Evolutionary conservation across 441 rosid genomes (phyloP).

Genomic region (Gossypium davidsonii): DNA sequence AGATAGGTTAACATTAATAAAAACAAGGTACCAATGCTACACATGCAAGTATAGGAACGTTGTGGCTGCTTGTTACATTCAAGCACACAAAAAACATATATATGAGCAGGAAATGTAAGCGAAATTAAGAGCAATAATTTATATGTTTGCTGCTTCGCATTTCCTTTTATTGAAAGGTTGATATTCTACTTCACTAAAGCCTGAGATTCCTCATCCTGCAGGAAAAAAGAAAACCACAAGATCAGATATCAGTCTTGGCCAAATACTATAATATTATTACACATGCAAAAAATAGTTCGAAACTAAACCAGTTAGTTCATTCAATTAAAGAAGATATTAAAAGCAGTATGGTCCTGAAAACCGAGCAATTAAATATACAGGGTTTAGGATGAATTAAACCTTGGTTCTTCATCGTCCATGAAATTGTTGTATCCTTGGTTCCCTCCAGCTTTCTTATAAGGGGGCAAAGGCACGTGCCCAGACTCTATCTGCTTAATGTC

Average conservation of each 20-base stretch:
- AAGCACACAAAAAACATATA: neutral
- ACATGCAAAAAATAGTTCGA: neutral
- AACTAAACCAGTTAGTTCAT: neutral
- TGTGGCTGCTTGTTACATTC: neutral
- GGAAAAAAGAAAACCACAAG: neutral
- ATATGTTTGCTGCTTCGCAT: neutral
- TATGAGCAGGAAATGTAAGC: neutral
- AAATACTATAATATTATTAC: neutral
- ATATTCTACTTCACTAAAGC: constrained; percentile 19
- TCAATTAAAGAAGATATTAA: too few species aligned
- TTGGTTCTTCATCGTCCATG: constrained; percentile 39
- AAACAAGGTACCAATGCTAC: neutral
- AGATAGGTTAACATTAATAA: too few species aligned
- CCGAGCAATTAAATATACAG: too few species aligned
- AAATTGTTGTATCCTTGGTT: constrained; percentile 4
- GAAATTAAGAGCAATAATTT: neutral
- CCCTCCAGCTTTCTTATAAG: constrained; percentile 30
- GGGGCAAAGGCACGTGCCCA: constrained; percentile 53
- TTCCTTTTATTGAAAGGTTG: neutral
- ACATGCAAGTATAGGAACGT: neutral
- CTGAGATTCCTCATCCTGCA: constrained; percentile 40
- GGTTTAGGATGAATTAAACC: constrained; percentile 16
- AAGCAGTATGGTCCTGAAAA: too few species aligned
- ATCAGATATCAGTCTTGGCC: neutral
- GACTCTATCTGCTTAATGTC: constrained; percentile 52